These are phyloP conservation scores for Tilletia caries DNA, from an alignment of 1,284 basidiomycete genomes.

Conservation along the genomic window DNA sequence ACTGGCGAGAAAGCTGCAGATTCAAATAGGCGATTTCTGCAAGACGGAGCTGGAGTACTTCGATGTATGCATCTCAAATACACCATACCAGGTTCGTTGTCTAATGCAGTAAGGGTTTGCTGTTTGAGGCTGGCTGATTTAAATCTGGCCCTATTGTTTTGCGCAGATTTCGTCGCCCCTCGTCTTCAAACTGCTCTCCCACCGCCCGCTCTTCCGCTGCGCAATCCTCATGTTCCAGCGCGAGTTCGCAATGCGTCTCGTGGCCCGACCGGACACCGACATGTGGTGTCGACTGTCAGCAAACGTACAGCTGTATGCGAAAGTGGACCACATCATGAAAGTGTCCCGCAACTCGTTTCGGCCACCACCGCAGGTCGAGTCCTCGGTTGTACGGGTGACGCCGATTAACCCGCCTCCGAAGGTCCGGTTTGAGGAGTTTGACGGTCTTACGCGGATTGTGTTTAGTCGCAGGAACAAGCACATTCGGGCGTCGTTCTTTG, in stretches of 20 bases:
- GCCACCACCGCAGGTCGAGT: slow-evolving; percentile 92
- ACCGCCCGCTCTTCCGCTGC: slow-evolving; percentile 86
- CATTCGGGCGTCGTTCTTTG: slow-evolving; percentile 72
- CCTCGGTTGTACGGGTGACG: slow-evolving; percentile 82
- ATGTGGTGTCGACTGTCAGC: slow-evolving; percentile 92
- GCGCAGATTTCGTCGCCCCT: slow-evolving; percentile 85
- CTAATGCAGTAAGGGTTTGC: background rate
- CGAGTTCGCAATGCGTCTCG: slow-evolving; percentile 89
- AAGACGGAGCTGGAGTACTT: slow-evolving; percentile 96
- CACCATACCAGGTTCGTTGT: slow-evolving; percentile 77
- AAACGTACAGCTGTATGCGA: slow-evolving; percentile 92
- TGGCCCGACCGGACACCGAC: slow-evolving; percentile 77
- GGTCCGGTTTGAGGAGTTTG: slow-evolving; percentile 94
- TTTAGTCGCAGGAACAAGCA: slow-evolving; percentile 90
- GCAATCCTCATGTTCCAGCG: slow-evolving; percentile 99
- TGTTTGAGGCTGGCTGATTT: too few relatives aligned
- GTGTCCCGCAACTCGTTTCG: slow-evolving; percentile 95
- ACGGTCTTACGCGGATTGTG: slow-evolving; percentile 84
- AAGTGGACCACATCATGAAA: slow-evolving; percentile 94
- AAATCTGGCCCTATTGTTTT: too few relatives aligned
- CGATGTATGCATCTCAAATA: slow-evolving; percentile 98
- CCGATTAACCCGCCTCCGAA: slow-evolving; percentile 93
- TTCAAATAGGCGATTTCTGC: slow-evolving; percentile 94
- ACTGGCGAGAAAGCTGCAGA: slow-evolving; percentile 87
- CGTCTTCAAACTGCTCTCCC: slow-evolving; percentile 92